Evolutionary conservation across 768 basidiomycete genomes (phyloP).

Genomic region (Amanita exitialis): DNA sequence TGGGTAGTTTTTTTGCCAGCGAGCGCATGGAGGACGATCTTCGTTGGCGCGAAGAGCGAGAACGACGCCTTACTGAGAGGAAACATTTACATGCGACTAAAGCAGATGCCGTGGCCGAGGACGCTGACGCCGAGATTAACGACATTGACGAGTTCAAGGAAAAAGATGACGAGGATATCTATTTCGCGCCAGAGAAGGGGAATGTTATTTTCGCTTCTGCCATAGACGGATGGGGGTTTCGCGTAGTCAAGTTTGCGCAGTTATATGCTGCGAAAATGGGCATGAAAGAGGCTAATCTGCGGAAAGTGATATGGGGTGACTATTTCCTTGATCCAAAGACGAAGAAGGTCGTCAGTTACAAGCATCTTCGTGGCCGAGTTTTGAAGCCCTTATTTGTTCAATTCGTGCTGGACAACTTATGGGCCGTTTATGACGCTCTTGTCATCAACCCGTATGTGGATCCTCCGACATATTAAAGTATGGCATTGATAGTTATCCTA

Average conservation of each 20-base stretch:
- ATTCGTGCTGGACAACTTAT: conserved; percentile 94
- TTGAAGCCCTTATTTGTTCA: conserved; percentile 96
- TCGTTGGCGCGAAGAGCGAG: conserved; percentile 88
- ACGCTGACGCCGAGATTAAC: conserved; percentile 24
- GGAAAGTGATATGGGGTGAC: conserved; percentile 92
- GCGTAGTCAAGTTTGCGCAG: conserved; percentile 87
- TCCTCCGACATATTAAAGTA: neutral
- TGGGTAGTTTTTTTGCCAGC: conserved; percentile 92
- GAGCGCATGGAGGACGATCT: conserved; percentile 97
- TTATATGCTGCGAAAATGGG: conserved; percentile 86
- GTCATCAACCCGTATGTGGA: conserved; percentile 76
- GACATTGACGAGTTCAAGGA: conserved; percentile 74
- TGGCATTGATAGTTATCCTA: conserved; percentile 21
- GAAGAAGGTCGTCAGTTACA: conserved; percentile 85
- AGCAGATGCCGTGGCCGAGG: conserved; percentile 30
- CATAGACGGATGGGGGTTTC: conserved; percentile 96
- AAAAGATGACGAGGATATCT: conserved; percentile 95
- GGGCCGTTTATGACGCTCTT: conserved; percentile 93
- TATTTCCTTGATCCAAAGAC: conserved; percentile 95
- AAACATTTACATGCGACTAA: conserved; percentile 63
- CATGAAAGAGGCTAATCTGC: conserved; percentile 79
- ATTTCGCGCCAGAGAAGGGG: conserved; percentile 91
- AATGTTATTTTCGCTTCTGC: conserved; percentile 97
- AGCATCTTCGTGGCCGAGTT: conserved; percentile 77
- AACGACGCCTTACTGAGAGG: conserved; percentile 68